A percentile compares a stretch with the other conserved stretches of the same genome.
phyloP scores from a whole-genome alignment of 2,329 filamentous ascomycete species.

The Cercospora brassicicola region DNA sequence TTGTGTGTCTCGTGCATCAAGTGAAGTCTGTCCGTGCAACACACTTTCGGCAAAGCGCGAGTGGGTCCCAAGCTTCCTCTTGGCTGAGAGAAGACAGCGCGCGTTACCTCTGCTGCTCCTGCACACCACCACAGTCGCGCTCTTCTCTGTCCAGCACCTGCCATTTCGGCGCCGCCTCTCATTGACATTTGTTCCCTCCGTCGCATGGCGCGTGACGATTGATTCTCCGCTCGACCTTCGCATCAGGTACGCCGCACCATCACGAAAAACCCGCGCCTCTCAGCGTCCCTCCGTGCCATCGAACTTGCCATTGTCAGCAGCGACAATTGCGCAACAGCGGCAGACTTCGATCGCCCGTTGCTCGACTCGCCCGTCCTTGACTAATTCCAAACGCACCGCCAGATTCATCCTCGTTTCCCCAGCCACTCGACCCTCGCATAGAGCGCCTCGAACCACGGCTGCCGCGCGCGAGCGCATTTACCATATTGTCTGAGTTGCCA shows the following conservation, averaged over 20 bases:
- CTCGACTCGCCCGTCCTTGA: background rate
- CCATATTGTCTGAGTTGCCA: background rate
- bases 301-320: background rate
- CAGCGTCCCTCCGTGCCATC: background rate
- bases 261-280: background rate
- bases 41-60: conserved; percentile 2
- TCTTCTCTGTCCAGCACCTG: background rate
- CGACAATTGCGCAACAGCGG: background rate
- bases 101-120: conserved; percentile 4
- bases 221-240: background rate
- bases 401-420: background rate
- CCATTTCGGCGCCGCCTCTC: conserved; percentile 9
- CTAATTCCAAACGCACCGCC: background rate
- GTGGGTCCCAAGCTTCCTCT: background rate
- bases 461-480: conserved; percentile 38
- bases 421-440: conserved; percentile 7
- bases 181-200: conserved; percentile 3
- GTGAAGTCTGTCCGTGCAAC: background rate
- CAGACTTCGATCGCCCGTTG: background rate
- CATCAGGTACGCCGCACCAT: conserved; percentile 5
- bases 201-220: conserved; percentile 16
- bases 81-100: background rate
- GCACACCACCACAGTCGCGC: conserved; percentile 3
- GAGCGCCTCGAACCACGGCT: conserved; percentile 3
- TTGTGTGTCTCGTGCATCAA: background rate